Evolutionary conservation across 768 basidiomycete genomes (phyloP).

Genomic region (Calocera viscosa): DNA sequence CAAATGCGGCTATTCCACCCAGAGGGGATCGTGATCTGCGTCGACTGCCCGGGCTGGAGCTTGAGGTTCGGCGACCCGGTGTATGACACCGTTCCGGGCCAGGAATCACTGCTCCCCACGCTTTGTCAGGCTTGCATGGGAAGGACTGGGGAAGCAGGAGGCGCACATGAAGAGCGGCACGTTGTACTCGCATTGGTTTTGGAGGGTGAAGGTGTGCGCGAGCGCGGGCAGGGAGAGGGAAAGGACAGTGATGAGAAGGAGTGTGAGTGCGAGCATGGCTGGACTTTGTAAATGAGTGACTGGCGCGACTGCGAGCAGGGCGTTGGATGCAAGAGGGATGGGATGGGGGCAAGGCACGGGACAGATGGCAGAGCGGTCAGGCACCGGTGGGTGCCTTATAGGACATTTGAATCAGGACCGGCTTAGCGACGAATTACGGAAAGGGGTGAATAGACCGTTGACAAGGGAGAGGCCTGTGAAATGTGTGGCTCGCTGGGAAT

Average conservation of each 20-base stretch:
- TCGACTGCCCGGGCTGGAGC: background rate
- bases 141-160: background rate
- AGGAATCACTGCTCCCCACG: background rate
- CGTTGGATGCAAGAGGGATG: background rate
- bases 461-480: no score
- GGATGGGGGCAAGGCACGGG: background rate
- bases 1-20: background rate
- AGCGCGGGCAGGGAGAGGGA: background rate
- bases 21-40: background rate
- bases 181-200: background rate
- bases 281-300: background rate
- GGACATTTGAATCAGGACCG: no score
- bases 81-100: background rate
- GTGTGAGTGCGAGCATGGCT: constrained; percentile 2
- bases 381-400: no score
- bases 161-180: background rate
- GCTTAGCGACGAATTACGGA: no score
- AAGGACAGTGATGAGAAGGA: background rate
- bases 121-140: background rate
- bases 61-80: background rate
- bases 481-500: no score
- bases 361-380: no score
- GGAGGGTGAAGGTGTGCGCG: constrained; percentile 1
- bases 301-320: background rate
- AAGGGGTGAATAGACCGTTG: no score